Base-by-base conservation (phyloP, 1,284 basidiomycete species). In the Sanghuangporus sanghuang region DNA sequence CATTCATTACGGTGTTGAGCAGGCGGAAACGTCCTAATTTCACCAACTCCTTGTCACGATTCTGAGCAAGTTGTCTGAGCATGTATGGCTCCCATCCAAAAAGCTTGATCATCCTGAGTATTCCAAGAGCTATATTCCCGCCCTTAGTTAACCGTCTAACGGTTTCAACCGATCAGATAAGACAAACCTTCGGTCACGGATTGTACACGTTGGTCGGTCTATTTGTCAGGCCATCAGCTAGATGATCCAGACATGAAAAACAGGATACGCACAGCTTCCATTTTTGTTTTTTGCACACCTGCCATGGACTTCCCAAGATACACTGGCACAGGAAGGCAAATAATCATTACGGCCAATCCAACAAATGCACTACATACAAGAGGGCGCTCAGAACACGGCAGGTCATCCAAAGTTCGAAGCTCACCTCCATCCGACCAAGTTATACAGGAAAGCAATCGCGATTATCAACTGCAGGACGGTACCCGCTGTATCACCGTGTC, bases 81-180 rank as follows among this genome's bases (percentile, higher is more conserved):
- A 83, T 78, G 38, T 76, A 73, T 5, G 69, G 69, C 66, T 85
- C 83, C 83, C 83, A 86, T 8, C 78, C 85, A 67, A 87, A 87
- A 66, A 87, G 80, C 71, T 87, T 87, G 73, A 84, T 74, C 73
- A 82, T 81, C 11, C 79, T 71, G 8, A 77, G 63, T 2, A 75
- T 66, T 38, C 69, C 71, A 68, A 71, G 57, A 21, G 64, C 70
- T 71, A 46, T 32, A 32, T 32, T 3, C 27, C 36, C n/a, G 35
- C 2, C 46, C 46, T 16, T 39, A 54, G 21, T 6, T 39, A 36
- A 48, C 11, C 42, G 39, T 69, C 59, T 53, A 18, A 32, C 27
- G 27, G 3, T 18, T 38, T 14, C n/a, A 9, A 27, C 11, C 5
- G 23, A 18, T 40, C 32, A 8, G 38, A 44, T n/a, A 12, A 18